Evolutionary conservation across 352 stramenopile genomes (phyloP).

Genomic region (Halophytophthora batemanensis): DNA sequence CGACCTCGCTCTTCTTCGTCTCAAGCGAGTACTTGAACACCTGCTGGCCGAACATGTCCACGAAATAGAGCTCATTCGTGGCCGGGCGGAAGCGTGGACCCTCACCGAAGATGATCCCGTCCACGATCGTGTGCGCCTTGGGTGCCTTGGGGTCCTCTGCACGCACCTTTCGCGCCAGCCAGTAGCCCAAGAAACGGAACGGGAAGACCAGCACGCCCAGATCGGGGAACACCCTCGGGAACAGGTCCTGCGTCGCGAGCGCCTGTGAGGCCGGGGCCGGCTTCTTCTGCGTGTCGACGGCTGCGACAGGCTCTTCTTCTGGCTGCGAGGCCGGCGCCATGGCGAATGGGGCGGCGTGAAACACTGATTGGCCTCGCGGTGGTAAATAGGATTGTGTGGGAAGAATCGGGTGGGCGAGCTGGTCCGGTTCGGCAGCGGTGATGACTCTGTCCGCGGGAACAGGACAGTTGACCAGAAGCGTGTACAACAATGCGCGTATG

Average conservation of each 20-base stretch:
- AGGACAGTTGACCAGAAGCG: too few species aligned
- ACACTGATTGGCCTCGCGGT: too few species aligned
- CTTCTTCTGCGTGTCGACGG: background rate
- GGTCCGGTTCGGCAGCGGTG: too few species aligned
- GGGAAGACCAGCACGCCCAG: constrained; percentile 18
- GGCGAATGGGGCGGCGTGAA: too few species aligned
- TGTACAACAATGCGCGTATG: too few species aligned
- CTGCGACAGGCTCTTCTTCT: too few species aligned
- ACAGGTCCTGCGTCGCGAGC: constrained; percentile 10
- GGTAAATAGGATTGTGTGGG: too few species aligned
- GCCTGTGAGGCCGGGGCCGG: background rate
- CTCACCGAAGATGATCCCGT: constrained; percentile 48
- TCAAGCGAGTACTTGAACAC: constrained; percentile 56
- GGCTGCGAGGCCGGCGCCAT: too few species aligned
- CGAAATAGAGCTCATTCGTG: constrained; percentile 59
- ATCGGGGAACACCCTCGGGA: constrained; percentile 16
- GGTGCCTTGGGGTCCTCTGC: constrained; percentile 9
- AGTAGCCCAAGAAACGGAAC: constrained; percentile 21
- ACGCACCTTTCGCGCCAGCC: constrained; percentile 24
- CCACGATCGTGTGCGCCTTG: constrained; percentile 20
- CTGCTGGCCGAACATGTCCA: constrained; percentile 60
- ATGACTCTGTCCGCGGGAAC: too few species aligned
- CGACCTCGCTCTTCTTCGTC: constrained; percentile 27
- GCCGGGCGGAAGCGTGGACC: constrained; percentile 50
- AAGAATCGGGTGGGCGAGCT: too few species aligned